Percentiles rank a stretch among this genome's conserved stretches.
These are phyloP conservation scores for Lactarius trivialis DNA, from an alignment of 768 basidiomycete genomes.

Conservation along the genomic window DNA sequence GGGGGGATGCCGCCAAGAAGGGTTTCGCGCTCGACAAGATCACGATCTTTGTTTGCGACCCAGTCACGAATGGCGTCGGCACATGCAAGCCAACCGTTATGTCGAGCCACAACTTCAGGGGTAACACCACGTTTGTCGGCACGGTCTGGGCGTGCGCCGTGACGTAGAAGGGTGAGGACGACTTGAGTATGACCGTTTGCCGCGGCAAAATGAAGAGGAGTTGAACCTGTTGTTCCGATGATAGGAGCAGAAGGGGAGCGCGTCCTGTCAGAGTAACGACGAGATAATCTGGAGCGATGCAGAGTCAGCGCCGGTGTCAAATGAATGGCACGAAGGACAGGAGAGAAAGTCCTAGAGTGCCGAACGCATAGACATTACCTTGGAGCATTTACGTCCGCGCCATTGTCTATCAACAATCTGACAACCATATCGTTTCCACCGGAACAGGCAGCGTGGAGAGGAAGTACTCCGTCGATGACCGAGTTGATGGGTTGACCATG, in stretches of 20 bases:
- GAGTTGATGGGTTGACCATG: conserved; percentile 97
- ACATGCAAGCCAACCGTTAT: conserved; percentile 74
- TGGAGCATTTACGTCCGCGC: conserved; percentile 97
- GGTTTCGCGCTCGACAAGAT: conserved; percentile 46
- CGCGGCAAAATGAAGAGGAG: conserved; percentile 94
- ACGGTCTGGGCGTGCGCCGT: conserved; percentile 75
- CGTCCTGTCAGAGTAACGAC: conserved; percentile 66
- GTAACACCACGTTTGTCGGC: conserved; percentile 90
- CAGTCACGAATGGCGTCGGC: conserved; percentile 68
- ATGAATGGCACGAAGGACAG: background rate
- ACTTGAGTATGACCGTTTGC: conserved; percentile 86
- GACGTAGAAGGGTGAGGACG: conserved; percentile 71
- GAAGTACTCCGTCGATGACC: conserved; percentile 93
- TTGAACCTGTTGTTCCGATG: conserved; percentile 80
- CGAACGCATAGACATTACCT: conserved; percentile 44
- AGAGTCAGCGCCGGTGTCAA: background rate
- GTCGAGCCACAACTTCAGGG: conserved; percentile 74
- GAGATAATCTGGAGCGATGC: conserved; percentile 46
- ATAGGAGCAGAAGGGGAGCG: conserved; percentile 63
- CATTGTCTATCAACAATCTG: conserved; percentile 79
- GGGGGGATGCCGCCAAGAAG: conserved; percentile 19
- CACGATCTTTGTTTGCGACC: conserved; percentile 53
- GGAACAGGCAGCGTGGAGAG: conserved; percentile 89
- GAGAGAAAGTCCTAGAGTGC: background rate
- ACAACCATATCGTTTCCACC: conserved; percentile 89